These are phyloP conservation scores for Fusarium newnesense DNA, from an alignment of 2,329 filamentous ascomycete species.

Conservation along the genomic window DNA sequence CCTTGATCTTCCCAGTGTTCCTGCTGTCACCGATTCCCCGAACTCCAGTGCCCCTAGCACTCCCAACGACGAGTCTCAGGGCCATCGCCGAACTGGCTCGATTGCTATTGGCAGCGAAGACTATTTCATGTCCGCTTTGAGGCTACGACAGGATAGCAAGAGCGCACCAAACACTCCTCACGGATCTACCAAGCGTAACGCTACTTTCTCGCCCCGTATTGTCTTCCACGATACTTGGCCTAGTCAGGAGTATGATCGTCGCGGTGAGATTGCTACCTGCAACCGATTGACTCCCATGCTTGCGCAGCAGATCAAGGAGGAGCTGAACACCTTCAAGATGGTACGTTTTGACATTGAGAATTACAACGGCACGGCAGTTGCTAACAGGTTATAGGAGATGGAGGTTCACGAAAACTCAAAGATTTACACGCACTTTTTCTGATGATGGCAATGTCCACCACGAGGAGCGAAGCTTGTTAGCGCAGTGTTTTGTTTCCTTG, in stretches of 20 bases:
- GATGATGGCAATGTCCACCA: constrained; percentile 58
- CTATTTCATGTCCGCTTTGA: constrained; percentile 84
- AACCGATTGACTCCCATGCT: constrained; percentile 97
- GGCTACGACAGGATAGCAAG: constrained; percentile 79
- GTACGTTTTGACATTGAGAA: constrained; percentile 34
- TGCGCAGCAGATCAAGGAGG: constrained; percentile 99
- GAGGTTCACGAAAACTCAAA: constrained; percentile 99
- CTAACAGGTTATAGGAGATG: constrained; percentile 82
- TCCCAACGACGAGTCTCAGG: constrained; percentile 78
- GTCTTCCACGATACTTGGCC: constrained; percentile 98
- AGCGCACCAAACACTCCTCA: constrained; percentile 84
- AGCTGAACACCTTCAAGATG: constrained; percentile 99
- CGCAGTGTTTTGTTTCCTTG: constrained; percentile 43
- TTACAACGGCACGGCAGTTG: background rate
- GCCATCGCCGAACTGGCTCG: constrained; percentile 74
- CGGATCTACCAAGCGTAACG: constrained; percentile 68
- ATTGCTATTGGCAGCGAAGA: constrained; percentile 84
- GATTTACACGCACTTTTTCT: constrained; percentile 99
- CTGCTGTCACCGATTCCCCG: constrained; percentile 78
- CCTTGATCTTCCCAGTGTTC: constrained; percentile 69
- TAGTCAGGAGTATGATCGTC: constrained; percentile 92
- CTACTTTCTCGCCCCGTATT: constrained; percentile 89
- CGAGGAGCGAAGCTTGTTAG: constrained; percentile 40
- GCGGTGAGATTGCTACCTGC: constrained; percentile 96
- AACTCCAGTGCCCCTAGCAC: constrained; percentile 89